Evolutionary conservation across 768 basidiomycete genomes (phyloP), one percentile per base, ranked within the genome.

Genomic region (Mycena epipterygia): DNA sequence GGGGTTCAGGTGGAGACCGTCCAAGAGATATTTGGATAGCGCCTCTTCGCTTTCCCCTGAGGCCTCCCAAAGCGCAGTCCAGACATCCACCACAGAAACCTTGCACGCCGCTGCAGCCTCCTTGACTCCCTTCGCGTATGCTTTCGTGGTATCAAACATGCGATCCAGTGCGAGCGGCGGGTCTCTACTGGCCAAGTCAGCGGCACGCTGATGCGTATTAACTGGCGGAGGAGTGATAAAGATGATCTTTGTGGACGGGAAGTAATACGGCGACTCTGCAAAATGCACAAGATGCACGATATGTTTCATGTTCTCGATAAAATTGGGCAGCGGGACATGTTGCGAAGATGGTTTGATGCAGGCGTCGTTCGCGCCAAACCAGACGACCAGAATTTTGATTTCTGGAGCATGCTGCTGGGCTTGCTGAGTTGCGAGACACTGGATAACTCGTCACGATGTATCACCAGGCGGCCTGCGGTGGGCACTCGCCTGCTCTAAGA

Each of bases 281-380:
- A 88, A 88, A 56, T 84, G 88, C 52, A 95, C 84, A 77, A 91
- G 84, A 41, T 85, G 75, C 67, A 97, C 82, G 75, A 97, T 88
- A 33, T 84, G 79, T 55, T 79, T 79, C 49, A 97, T 81, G 77
- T 96, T 96, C 57, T 81, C 78, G 37, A 82, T 85, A 84, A 90
- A 97, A 53, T 84, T 83, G 25, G 84, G 79, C 30, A 94, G 81
- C 4, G 95, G 92, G 49, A 97, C 93, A 76, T 95, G 92, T 76
- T 97, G 96, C 19, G 84, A 80, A 23, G 87, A 89, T 0, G 87
- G 88, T 32, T 81, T 79, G 57, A 94, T 84, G 73, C 88, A 89
- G 8, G 96, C 89, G 78, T 98, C 96, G 81, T 98, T 98, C 19
- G 91, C 91, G 55, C 96, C 96, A 69, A 94, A 94, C 95, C 95